phyloP scores from a whole-genome alignment of 768 basidiomycete species.

The Xerocomellus chrysenteron region DNA sequence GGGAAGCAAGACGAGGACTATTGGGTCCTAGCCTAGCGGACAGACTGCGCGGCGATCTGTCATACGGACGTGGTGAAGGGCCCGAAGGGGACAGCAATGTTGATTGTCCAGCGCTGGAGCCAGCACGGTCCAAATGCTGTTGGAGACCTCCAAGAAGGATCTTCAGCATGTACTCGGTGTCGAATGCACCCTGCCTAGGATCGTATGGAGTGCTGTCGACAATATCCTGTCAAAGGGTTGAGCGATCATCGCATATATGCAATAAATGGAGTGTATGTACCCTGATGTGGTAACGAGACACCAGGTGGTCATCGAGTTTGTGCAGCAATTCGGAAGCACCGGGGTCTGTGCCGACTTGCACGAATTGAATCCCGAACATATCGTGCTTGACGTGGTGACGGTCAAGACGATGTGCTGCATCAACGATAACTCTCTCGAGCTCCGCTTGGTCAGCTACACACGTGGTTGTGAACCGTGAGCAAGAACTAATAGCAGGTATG shows the following conservation, averaged over 20 bases:
- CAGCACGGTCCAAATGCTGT: constrained; percentile 17
- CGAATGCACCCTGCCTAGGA: constrained; percentile 28
- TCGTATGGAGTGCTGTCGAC: constrained; percentile 46
- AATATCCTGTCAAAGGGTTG: constrained; percentile 36
- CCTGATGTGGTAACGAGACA: constrained; percentile 31
- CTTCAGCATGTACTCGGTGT: constrained; percentile 37
- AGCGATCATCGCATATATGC: background rate
- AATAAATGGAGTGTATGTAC: constrained; percentile 6
- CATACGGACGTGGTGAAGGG: background rate
- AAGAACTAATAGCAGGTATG: background rate
- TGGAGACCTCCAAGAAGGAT: constrained; percentile 31
- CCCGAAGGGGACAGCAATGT: constrained; percentile 10
- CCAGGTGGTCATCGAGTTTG: constrained; percentile 40
- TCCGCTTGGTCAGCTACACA: constrained; percentile 29
- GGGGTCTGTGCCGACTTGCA: constrained; percentile 43
- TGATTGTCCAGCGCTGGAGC: constrained; percentile 1
- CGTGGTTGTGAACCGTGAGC: background rate
- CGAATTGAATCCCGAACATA: constrained; percentile 47
- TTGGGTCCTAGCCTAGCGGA: constrained; percentile 5
- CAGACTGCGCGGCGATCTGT: constrained; percentile 14
- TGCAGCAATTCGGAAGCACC: constrained; percentile 40
- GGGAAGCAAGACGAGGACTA: constrained; percentile 12
- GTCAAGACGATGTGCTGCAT: constrained; percentile 41
- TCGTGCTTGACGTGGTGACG: constrained; percentile 31
- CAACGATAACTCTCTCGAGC: constrained; percentile 33